phyloP scores from a whole-genome alignment of 2,329 filamentous ascomycete species.

The Cercospora citrullina region DNA sequence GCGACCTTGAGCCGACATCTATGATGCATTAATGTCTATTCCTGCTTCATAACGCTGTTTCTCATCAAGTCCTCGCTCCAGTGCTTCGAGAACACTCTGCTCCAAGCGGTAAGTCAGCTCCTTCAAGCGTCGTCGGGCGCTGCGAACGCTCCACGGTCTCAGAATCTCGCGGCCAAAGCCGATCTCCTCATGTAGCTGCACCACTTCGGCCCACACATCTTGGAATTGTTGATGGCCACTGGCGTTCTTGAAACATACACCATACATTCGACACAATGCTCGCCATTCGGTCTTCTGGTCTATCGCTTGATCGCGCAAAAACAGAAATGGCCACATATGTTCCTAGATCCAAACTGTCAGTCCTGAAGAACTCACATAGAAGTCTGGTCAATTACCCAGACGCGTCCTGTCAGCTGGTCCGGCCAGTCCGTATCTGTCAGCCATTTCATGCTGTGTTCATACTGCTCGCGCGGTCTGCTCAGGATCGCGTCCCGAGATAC shows the following conservation, averaged over 20 bases:
- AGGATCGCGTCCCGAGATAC: slow-evolving; percentile 17
- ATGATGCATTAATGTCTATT: not conserved
- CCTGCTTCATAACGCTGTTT: not conserved
- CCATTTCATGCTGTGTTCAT: slow-evolving; percentile 19
- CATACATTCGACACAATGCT: slow-evolving; percentile 7
- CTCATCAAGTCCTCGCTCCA: not conserved
- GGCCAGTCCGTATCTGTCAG: slow-evolving; percentile 18
- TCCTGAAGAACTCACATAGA: not conserved
- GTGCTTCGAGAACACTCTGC: not conserved
- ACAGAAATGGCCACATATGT: slow-evolving; percentile 25
- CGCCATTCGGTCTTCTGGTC: slow-evolving; percentile 10
- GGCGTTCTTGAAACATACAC: not conserved
- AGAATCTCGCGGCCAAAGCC: not conserved
- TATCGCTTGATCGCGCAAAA: slow-evolving; percentile 9
- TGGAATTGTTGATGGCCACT: not conserved
- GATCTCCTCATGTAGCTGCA: not conserved
- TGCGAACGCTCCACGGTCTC: slow-evolving; percentile 1
- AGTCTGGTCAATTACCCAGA: slow-evolving; percentile 14
- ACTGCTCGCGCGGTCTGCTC: slow-evolving; percentile 20
- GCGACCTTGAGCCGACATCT: not conserved
- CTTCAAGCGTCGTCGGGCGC: not conserved
- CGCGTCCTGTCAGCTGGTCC: slow-evolving; percentile 19
- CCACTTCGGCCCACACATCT: not conserved
- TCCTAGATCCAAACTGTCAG: slow-evolving; percentile 20
- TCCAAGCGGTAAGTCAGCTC: not conserved